Base-by-base conservation (phyloP, 225 moss, liverwort and hornwort species). In the Marchantia polymorpha region DNA sequence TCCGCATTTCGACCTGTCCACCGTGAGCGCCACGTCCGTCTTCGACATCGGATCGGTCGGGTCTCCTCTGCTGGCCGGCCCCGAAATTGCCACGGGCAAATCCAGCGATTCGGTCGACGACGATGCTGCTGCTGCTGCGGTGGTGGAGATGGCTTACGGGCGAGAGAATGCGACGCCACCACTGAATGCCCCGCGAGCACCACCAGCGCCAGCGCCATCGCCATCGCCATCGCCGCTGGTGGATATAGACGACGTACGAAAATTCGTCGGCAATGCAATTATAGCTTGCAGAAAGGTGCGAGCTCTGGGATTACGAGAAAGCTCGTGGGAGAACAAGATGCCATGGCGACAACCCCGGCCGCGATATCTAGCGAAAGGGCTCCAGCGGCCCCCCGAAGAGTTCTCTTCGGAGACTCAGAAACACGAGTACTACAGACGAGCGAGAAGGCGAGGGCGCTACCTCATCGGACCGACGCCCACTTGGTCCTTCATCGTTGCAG, bases 281-380 rank as follows among this genome's bases (percentile, higher is more conserved):
- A 83, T 81, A 31, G 13, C 86, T 5, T 84, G 79, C 69, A 90
- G 31, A 22, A 84, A 78, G 64, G 49, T 93, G 0, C 82, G 86
- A 69, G 76, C 86, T 74, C 89, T 91, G 75, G 92, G 94, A 13
- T 80, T 94, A 84, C 91, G 86, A 7, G 11, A 83, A 52, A 90
- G 89, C 10, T 89, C 93, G 19, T 93, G 92, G 94, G 88, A 86
- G 76, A 94, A 93, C 54, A 97, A 97, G 82, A 92, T 93, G 94
- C 94, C 94, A 13, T 97, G 97, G 97, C 91, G 85, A 53, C 82
- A 86, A n/a, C 97, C 94, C 66, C 87, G 88, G 25, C 90, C 92
- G 23, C 54, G 59, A 46, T 75, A 77, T 30, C 84, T 94, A 50
- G 83, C 91, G 58, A 83, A 82, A 74, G 91, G 89, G 31, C 80